These are phyloP conservation scores for Phaseolus coccineus DNA, from an alignment of 331 rosid species.

Conservation along the genomic window DNA sequence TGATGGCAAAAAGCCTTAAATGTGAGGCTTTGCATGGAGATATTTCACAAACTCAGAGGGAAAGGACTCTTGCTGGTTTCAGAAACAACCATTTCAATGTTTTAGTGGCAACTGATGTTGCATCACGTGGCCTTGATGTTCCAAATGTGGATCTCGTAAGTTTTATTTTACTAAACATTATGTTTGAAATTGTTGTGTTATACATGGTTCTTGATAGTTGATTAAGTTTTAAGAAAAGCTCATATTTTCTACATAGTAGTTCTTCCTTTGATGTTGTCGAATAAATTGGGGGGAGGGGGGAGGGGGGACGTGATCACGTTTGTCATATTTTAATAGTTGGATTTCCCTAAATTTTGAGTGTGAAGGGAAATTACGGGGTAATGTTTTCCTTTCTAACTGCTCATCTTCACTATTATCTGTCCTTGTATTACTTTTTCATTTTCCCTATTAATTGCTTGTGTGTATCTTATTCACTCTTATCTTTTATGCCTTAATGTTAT, in stretches of 20 bases:
- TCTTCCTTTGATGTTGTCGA: neutral
- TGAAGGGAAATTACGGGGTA: neutral
- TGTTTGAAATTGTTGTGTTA: neutral
- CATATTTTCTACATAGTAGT: conserved; percentile 6
- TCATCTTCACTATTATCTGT: neutral
- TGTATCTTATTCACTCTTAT: neutral
- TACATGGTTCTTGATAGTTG: neutral
- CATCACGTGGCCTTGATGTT: conserved; percentile 87
- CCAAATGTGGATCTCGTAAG: conserved; percentile 94
- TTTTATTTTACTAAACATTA: conserved; percentile 30
- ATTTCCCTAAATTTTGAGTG: neutral
- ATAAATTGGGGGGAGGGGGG: neutral
- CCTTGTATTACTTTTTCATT: neutral
- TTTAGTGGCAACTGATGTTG: conserved; percentile 91
- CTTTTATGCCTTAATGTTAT: neutral
- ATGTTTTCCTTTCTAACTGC: neutral
- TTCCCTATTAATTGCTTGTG: neutral
- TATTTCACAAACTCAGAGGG: conserved; percentile 83
- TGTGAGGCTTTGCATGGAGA: conserved; percentile 93
- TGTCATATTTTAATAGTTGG: neutral
- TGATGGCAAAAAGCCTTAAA: conserved; percentile 58
- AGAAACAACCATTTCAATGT: conserved; percentile 75
- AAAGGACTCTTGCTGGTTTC: conserved; percentile 84
- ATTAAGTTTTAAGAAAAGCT: neutral
- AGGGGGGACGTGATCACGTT: neutral